Evolutionary conservation across 768 basidiomycete genomes (phyloP), one percentile per base, ranked within the genome.

Genomic region (Hirschioporus abietinus): DNA sequence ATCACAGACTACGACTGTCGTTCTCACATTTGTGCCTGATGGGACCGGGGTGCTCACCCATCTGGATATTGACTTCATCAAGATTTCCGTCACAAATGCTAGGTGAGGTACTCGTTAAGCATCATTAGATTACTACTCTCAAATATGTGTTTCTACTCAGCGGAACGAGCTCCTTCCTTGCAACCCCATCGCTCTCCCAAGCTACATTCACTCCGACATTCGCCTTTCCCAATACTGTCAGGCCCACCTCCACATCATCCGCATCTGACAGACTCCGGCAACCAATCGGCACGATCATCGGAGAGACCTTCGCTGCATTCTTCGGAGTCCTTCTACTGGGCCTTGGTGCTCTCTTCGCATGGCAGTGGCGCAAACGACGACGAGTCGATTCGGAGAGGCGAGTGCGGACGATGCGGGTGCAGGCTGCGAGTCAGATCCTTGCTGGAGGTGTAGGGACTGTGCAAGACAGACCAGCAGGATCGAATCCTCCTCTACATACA

Each of bases 261-360:
- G 61, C 68, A n/a, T 63, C 63, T 12, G 61, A 64, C 20, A 58
- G 63, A 12, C 64, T 71, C 27, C 65, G 66, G 0, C 70, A 71
- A 64, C 68, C 70, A n/a, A 66, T 62, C 52, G 70, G 70, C 36
- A 68, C 70, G 26, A 71, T 71, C 27, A 34, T 71, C 6, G 70
- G 69, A 36, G 70, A 71, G 64, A 59, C 66, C 20, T 66, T 71
- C 9, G 69, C 70, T 30, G 70, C 68, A 6, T 70, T 71, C 66
- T 71, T 71, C 36, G 70, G 70, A 18, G 35, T 71, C 15, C 36
- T 71, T 27, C 64, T 71, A 20, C 64, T 71, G 23, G 17, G 65
- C 8, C 58, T 66, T 7, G 64, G 59, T 26, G 18, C 66, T 26
- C 36, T 42, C 66, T 66, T 61, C 58, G 66, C 66, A 15, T 52